phyloP scores from a whole-genome alignment of 176 grass and related monocot genomes.

The Aegilops tauschii region DNA sequence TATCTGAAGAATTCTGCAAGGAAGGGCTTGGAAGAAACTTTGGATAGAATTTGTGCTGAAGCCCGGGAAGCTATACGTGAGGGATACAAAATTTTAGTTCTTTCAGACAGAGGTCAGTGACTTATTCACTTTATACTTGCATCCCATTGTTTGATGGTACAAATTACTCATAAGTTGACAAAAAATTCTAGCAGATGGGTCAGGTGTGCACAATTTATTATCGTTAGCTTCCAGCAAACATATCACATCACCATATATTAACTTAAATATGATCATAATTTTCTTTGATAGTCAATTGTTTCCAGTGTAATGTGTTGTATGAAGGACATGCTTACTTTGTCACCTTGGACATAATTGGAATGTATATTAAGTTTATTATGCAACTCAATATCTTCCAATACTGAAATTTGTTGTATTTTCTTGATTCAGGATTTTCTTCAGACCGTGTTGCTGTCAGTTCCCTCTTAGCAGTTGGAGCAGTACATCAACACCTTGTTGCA shows the following conservation, averaged over 20 bases:
- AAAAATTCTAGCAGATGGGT: background rate
- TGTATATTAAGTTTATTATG: background rate
- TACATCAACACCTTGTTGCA: conserved; percentile 96
- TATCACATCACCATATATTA: background rate
- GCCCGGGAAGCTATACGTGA: conserved; percentile 71
- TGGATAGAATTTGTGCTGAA: conserved; percentile 86
- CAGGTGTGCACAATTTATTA: background rate
- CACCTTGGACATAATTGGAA: background rate
- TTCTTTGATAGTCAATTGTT: background rate
- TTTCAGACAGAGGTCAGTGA: conserved; percentile 92
- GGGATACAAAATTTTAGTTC: conserved; percentile 85
- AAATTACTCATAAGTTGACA: background rate
- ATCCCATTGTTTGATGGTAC: background rate
- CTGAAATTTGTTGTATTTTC: conserved; percentile 13
- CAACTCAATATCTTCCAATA: background rate
- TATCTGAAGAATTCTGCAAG: conserved; percentile 75
- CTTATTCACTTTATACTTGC: conserved; percentile 16
- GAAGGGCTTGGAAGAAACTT: conserved; percentile 77
- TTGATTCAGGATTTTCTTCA: conserved; percentile 69
- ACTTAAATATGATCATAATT: background rate
- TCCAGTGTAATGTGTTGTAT: background rate
- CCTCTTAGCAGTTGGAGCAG: conserved; percentile 93
- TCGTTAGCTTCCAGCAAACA: background rate
- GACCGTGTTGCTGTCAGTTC: conserved; percentile 83
- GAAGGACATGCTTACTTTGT: background rate